phyloP scores from a whole-genome alignment of 306 rosid genomes.

The Prunus mira region DNA sequence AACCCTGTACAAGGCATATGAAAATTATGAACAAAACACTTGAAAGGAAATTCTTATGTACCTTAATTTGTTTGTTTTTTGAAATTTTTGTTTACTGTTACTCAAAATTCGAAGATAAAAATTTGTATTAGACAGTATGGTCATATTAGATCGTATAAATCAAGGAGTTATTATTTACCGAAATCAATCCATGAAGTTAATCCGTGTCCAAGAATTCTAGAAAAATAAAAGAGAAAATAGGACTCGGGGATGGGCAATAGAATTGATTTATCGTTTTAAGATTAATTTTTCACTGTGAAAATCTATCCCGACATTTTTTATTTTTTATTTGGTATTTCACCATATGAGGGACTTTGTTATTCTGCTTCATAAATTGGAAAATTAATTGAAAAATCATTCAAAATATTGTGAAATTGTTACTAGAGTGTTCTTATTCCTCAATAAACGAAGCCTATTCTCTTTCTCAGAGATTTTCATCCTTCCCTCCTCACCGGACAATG shows the following conservation, averaged over 20 bases:
- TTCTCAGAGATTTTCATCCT: neutral
- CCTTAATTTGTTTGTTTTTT: neutral
- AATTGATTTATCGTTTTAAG: neutral
- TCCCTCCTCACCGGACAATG: neutral
- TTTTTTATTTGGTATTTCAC: too few species aligned
- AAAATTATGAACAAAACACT: neutral
- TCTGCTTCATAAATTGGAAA: neutral
- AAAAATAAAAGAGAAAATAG: too few species aligned
- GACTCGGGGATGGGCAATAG: neutral
- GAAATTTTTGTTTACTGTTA: neutral
- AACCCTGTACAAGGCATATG: neutral
- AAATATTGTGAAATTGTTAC: neutral
- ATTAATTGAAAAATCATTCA: neutral
- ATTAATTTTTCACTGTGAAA: neutral
- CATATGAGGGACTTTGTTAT: neutral
- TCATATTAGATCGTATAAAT: neutral
- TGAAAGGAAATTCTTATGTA: neutral
- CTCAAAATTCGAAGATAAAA: neutral
- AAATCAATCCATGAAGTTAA: too few species aligned
- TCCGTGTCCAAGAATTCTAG: too few species aligned
- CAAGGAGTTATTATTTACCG: neutral
- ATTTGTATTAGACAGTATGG: neutral
- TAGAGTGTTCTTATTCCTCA: constrained; percentile 1
- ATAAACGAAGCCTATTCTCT: neutral
- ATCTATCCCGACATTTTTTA: neutral